phyloP scores from a whole-genome alignment of 345 rosid genomes.

The Lepidium aucheri region DNA sequence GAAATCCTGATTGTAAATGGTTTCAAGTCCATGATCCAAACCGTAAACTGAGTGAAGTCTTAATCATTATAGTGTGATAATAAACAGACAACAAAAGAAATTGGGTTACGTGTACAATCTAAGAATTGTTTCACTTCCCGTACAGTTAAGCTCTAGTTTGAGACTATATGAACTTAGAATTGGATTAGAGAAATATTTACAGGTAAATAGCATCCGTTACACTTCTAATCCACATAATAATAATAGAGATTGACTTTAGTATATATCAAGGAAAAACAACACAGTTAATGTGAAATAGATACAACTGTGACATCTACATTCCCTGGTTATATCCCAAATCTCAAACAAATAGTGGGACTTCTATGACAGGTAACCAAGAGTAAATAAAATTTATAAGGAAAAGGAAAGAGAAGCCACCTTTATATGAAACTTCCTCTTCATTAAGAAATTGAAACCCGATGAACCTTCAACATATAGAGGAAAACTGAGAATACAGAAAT shows the following conservation, averaged over 20 bases:
- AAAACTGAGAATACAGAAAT: slow-evolving; percentile 2
- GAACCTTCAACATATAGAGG: slow-evolving; percentile 50
- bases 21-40: slow-evolving; percentile 7
- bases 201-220: background rate
- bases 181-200: slow-evolving; percentile 2
- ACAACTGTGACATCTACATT: slow-evolving; percentile 2
- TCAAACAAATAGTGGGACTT: background rate
- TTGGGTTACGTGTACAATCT: background rate
- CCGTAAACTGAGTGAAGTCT: background rate
- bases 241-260: background rate
- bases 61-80: background rate
- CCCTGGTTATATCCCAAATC: background rate
- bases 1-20: slow-evolving; percentile 6
- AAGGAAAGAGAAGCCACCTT: slow-evolving; percentile 35
- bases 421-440: slow-evolving; percentile 33
- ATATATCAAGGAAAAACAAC: background rate
- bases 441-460: slow-evolving; percentile 58
- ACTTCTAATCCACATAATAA: background rate
- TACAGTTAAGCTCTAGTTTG: background rate
- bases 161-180: background rate
- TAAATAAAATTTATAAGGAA: background rate
- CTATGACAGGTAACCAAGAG: background rate
- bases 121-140: background rate
- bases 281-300: background rate
- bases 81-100: background rate